Evolutionary conservation across 139 green algal genomes (phyloP), one percentile per base, ranked within the genome.

Genomic region (Chlamydomonas sp.): DNA sequence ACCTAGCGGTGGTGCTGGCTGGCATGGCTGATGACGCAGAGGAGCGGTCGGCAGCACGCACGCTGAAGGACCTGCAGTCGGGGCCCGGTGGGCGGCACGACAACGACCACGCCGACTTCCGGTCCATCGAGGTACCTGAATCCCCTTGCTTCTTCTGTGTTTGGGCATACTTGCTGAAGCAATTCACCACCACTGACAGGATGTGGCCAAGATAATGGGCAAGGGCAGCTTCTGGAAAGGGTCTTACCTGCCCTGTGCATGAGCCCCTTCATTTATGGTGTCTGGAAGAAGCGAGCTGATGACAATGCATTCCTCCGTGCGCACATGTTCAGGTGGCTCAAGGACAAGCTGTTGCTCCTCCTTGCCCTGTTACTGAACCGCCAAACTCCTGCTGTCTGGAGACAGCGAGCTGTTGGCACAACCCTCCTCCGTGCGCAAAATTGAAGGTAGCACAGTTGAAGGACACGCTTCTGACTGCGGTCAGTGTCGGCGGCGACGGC

Each of bases 21-120:
- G 49, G 58, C 5, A 20, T 58, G 16, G 57, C 13, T n/a, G 61
- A 26, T 1, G 34, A 2, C 13, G 13, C 10, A 2, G 58, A 47
- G 48, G 59, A 36, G 6, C 36, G 28, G 33, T 47, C 22, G 8
- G 34, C n/a, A 3, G 54, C 57, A 54, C n/a, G 72, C 13, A 57
- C 70, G 0, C 22, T 81, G 22, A 75, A 81, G 57, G 75, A 84
- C 39, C 35, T 82, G 39, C 16, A 67, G 8, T 3, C 26, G 1
- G 38, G 48, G 2, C 60, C 79, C 24, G 79, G 79, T 2, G 79
- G 79, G 2, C 26, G 76, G 20, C 79, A 85, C 61, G 79, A 82
- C 61, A 82, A 85, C 35, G 75, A 82, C 49, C 48, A 75, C 35
- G 20, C 38, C 2, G 75, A 84, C 67, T 84, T 75, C 78, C 70